Conservation (phyloP, 805 yeast species). For the Nematodospora valgi region DNA sequence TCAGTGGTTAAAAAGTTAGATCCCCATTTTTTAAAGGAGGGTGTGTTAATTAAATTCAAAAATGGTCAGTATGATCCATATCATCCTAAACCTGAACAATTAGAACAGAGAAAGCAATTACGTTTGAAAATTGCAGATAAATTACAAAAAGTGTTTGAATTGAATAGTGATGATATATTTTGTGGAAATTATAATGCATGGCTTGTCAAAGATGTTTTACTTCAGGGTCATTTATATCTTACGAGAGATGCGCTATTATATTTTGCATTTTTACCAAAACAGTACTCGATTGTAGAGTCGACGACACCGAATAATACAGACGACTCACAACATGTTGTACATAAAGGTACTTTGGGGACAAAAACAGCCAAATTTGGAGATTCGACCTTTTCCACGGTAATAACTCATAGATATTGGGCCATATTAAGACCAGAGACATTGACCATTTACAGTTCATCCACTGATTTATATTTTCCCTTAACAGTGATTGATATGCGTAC, state of each 20-base stretch:
- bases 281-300: conserved; percentile 9
- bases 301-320: conserved; percentile 13
- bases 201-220: conserved; percentile 75
- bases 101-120: conserved; percentile 7
- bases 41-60: conserved; percentile 8
- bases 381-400: conserved; percentile 27
- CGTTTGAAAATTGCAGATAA: conserved; percentile 30
- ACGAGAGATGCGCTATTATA: conserved; percentile 65
- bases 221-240: conserved; percentile 82
- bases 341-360: conserved; percentile 37
- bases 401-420: conserved; percentile 70
- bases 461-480: conserved; percentile 82
- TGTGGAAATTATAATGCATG: conserved; percentile 69
- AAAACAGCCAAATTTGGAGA: conserved; percentile 39
- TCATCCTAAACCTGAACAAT: conserved; percentile 9
- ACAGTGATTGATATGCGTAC: conserved; percentile 68
- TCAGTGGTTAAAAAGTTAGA: conserved; percentile 30
- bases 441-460: conserved; percentile 63
- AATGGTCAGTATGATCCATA: conserved; percentile 4
- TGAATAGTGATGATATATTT: conserved; percentile 55
- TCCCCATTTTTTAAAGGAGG: conserved; percentile 15
- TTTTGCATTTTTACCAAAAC: conserved; percentile 72
- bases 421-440: conserved; percentile 67
- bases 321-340: conserved; percentile 25
- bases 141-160: conserved; percentile 34